Conservation (phyloP, 2,329 filamentous ascomycete species). For the Trichoderma brevicompactum region DNA sequence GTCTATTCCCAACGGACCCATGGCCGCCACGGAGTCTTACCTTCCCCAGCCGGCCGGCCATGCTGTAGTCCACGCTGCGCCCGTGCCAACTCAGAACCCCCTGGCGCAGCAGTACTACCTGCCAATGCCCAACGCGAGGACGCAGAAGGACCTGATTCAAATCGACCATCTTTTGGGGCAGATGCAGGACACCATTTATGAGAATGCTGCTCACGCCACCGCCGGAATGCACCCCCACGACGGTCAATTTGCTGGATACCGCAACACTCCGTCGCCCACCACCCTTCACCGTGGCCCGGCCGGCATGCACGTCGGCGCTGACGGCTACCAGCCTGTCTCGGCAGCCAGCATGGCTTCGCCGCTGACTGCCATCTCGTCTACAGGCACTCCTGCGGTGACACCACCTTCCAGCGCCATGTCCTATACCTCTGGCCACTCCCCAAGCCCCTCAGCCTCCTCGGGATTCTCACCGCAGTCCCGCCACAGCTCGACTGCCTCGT, state of each 20-base stretch:
- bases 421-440: slow-evolving; percentile 78
- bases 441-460: slow-evolving; percentile 66
- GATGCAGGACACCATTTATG: slow-evolving; percentile 94
- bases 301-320: slow-evolving; percentile 42
- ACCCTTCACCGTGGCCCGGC: slow-evolving; percentile 46
- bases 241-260: slow-evolving; percentile 62
- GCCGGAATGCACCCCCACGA: slow-evolving; percentile 78
- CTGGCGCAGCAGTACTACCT: slow-evolving; percentile 79
- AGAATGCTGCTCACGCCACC: slow-evolving; percentile 82
- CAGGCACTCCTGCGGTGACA: slow-evolving; percentile 76
- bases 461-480: slow-evolving; percentile 70
- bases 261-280: slow-evolving; percentile 60
- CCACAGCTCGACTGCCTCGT: slow-evolving; percentile 62
- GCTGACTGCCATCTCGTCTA: slow-evolving; percentile 60
- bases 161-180: slow-evolving; percentile 95
- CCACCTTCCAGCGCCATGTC: slow-evolving; percentile 76
- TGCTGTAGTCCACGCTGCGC: slow-evolving; percentile 59
- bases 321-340: slow-evolving; percentile 48
- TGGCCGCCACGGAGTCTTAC: slow-evolving; percentile 52
- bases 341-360: slow-evolving; percentile 66
- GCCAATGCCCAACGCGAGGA: slow-evolving; percentile 83
- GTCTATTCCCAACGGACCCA: slow-evolving; percentile 60
- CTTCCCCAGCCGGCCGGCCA: slow-evolving; percentile 50
- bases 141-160: slow-evolving; percentile 90
- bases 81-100: slow-evolving; percentile 61